Evolutionary conservation across 2,329 filamentous ascomycete genomes (phyloP).

Genomic region (Paracorniculantispora psalliotae): DNA sequence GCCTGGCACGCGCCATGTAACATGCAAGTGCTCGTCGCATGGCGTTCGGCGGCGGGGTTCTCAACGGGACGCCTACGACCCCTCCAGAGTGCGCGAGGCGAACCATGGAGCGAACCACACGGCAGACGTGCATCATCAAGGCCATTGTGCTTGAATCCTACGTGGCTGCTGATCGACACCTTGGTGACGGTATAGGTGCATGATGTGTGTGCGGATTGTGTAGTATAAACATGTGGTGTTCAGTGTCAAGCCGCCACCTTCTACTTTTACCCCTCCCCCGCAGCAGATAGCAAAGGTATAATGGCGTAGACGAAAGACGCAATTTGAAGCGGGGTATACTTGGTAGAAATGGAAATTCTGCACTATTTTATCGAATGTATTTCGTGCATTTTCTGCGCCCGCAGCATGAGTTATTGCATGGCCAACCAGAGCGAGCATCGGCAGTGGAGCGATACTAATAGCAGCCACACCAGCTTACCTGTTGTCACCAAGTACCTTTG

Average conservation of each 20-base stretch:
- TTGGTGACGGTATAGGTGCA: neutral
- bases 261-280: neutral
- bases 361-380: no score
- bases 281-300: neutral
- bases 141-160: neutral
- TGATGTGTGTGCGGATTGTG: neutral
- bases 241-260: neutral
- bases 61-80: slow-evolving; percentile 5
- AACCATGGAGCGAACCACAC: neutral
- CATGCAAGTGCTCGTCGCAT: slow-evolving; percentile 11
- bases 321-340: no score
- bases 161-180: neutral
- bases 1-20: neutral
- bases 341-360: no score
- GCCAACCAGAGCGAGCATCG: no score
- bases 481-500: no score
- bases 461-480: no score
- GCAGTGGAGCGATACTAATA: no score
- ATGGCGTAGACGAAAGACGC: neutral
- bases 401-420: no score
- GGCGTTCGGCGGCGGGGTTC: slow-evolving; percentile 6
- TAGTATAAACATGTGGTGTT: neutral
- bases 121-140: neutral
- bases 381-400: no score
- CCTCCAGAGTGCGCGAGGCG: slow-evolving; percentile 4